Conservation (phyloP, 768 basidiomycete species). For the Dentipellis fragilis region DNA sequence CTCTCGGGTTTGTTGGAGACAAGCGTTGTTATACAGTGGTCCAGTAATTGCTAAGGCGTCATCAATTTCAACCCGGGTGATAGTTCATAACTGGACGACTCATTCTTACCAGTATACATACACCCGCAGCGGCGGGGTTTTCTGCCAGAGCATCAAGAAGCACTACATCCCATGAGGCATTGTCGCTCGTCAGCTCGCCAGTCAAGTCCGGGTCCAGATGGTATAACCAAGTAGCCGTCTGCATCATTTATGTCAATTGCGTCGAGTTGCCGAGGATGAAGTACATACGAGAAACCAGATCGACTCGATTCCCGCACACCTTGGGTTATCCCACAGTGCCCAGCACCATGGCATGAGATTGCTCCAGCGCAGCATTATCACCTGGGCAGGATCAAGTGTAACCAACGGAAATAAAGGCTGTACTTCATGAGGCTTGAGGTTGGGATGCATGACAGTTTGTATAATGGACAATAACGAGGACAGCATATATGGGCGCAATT, state of each 20-base stretch:
- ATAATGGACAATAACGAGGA: conserved; percentile 3
- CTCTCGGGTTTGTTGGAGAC: neutral
- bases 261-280: neutral
- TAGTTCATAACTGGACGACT: neutral
- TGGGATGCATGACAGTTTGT: conserved; percentile 4
- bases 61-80: neutral
- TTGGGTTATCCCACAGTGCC: conserved; percentile 49
- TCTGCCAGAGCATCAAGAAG: conserved; percentile 8
- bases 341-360: conserved; percentile 53
- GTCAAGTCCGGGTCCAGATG: conserved; percentile 21
- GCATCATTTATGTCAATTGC: neutral
- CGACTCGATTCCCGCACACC: conserved; percentile 37
- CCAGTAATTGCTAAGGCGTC: conserved; percentile 1
- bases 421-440: conserved; percentile 8
- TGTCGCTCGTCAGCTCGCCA: neutral
- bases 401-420: neutral
- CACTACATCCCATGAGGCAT: conserved; percentile 11
- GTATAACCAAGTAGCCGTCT: conserved; percentile 49
- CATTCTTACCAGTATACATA: conserved; percentile 10
- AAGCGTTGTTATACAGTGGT: neutral
- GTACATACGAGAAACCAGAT: conserved; percentile 38
- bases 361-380: conserved; percentile 51
- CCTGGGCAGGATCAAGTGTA: conserved; percentile 32
- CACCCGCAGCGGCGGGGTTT: conserved; percentile 1
- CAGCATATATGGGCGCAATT: neutral